Percentiles rank a stretch among this genome's conserved stretches.
phyloP scores from a whole-genome alignment of 768 basidiomycete species.

The Arthromyces matolae region DNA sequence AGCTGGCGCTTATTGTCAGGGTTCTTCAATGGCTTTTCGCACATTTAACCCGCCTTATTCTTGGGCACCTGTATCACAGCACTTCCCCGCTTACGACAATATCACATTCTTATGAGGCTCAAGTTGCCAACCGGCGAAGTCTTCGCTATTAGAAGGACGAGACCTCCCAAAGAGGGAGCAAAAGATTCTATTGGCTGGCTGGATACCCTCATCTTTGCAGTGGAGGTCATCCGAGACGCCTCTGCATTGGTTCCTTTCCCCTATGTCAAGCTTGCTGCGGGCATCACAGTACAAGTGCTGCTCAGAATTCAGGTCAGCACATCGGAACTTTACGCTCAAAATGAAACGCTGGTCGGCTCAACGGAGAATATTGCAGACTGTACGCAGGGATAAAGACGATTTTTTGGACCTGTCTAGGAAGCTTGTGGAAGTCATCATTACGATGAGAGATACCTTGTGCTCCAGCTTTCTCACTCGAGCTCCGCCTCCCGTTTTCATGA shows the following conservation, averaged over 20 bases:
- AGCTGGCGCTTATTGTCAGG: no score
- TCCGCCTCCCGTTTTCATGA: neutral
- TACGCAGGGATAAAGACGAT: conserved; percentile 2
- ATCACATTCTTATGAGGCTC: no score
- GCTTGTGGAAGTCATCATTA: neutral
- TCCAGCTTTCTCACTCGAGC: neutral
- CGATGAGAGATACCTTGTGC: neutral
- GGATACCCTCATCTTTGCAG: neutral
- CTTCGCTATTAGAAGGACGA: neutral
- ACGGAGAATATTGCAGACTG: no score
- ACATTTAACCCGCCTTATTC: no score
- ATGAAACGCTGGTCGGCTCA: no score
- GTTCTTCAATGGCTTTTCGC: no score
- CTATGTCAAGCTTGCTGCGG: neutral
- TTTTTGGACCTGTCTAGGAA: neutral
- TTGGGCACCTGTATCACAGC: no score
- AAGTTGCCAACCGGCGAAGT: no score
- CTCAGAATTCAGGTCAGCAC: neutral
- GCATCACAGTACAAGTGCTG: neutral
- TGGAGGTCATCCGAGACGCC: neutral
- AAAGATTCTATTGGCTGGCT: neutral
- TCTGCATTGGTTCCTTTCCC: neutral
- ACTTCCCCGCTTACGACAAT: no score
- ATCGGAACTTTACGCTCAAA: no score
- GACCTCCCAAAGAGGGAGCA: neutral